phyloP scores from a whole-genome alignment of 495 filamentous ascomycete species.

The Xylaria grammica region DNA sequence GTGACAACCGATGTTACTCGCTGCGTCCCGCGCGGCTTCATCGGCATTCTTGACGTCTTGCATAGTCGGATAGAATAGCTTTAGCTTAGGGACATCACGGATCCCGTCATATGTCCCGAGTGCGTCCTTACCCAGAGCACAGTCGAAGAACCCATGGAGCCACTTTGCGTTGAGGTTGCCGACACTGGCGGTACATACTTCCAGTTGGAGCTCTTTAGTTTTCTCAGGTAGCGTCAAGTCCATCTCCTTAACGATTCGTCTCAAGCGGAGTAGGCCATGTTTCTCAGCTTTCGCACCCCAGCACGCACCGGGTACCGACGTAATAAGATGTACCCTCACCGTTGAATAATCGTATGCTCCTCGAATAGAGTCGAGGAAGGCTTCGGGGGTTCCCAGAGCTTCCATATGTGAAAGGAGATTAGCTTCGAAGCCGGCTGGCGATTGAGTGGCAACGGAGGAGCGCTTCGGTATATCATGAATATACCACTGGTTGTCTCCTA shows the following conservation, averaged over 20 bases:
- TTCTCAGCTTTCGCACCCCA: conserved; percentile 27
- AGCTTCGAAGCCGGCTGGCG: conserved; percentile 20
- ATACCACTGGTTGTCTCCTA: conserved; percentile 33
- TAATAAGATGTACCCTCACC: conserved; percentile 29
- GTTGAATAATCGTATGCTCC: conserved; percentile 25
- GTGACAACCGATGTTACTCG: conserved; percentile 30
- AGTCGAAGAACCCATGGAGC: conserved; percentile 28
- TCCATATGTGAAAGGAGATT: conserved; percentile 28
- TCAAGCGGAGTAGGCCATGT: conserved; percentile 26
- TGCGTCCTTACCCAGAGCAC: conserved; percentile 22
- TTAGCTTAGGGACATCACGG: conserved; percentile 25
- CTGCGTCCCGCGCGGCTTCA: conserved; percentile 22
- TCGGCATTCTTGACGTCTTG: conserved; percentile 26
- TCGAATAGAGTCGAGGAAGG: conserved; percentile 24
- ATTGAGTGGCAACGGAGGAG: not conserved
- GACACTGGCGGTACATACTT: conserved; percentile 29
- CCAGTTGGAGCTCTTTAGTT: conserved; percentile 16
- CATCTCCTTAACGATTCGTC: conserved; percentile 23
- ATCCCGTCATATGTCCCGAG: conserved; percentile 11
- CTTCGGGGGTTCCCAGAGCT: conserved; percentile 22
- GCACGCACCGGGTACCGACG: conserved; percentile 23
- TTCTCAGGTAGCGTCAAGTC: conserved; percentile 6
- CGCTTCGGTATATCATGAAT: conserved; percentile 30
- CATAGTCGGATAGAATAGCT: conserved; percentile 27
- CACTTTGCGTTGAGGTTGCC: conserved; percentile 28